These are phyloP conservation scores for Colletotrichum navitas DNA, from an alignment of 2,329 filamentous ascomycete genomes.

Conservation along the genomic window DNA sequence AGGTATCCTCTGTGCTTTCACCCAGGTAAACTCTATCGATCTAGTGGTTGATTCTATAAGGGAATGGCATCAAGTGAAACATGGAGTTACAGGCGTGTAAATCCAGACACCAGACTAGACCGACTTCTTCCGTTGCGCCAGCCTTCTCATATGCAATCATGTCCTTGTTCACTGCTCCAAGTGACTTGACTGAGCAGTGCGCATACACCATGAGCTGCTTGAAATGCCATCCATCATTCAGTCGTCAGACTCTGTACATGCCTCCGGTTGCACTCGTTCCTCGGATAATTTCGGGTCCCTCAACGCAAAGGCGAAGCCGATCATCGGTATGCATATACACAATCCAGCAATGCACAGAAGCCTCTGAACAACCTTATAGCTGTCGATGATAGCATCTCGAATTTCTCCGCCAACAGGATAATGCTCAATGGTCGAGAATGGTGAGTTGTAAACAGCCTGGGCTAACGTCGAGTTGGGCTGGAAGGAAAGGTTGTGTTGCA, in stretches of 20 bases:
- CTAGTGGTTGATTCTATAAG: background rate
- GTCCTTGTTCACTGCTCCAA: background rate
- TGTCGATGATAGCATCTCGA: conserved; percentile 41
- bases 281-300: conserved; percentile 43
- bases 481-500: conserved; percentile 51
- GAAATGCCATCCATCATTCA: background rate
- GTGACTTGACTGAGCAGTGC: background rate
- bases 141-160: background rate
- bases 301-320: conserved; percentile 42
- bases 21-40: background rate
- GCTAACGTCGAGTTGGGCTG: conserved; percentile 53
- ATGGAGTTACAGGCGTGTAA: background rate
- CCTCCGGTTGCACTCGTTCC: conserved; percentile 33
- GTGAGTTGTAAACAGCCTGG: conserved; percentile 52
- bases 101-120: too few relatives aligned
- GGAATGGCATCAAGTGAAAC: background rate
- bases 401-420: conserved; percentile 49
- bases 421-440: conserved; percentile 49
- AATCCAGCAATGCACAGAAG: conserved; percentile 44
- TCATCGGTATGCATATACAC: conserved; percentile 45
- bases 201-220: too few relatives aligned
- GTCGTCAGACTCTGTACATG: background rate
- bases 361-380: conserved; percentile 42
- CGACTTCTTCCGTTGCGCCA: background rate
- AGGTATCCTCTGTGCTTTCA: background rate